phyloP scores from a whole-genome alignment of 2,329 filamentous ascomycete species.

The Alternaria infectoria region DNA sequence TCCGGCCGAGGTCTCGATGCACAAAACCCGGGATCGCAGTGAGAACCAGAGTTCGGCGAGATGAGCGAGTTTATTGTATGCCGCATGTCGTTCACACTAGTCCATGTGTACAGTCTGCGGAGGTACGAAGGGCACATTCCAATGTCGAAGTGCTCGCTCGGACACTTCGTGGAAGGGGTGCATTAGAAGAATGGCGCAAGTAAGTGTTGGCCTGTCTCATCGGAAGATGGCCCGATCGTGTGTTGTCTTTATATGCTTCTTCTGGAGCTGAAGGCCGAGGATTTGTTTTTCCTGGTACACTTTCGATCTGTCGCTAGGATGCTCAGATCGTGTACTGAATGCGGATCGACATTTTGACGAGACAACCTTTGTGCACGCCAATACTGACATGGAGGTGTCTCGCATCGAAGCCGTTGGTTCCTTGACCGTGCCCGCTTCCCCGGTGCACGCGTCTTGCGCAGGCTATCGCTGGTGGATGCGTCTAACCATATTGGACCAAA shows the following conservation, averaged over 20 bases:
- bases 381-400: neutral
- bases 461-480: conserved; percentile 18
- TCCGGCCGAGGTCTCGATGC: conserved; percentile 1
- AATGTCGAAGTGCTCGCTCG: neutral
- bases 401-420: conserved; percentile 11
- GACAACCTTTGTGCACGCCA: conserved; percentile 4
- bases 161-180: neutral
- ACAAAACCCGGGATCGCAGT: neutral
- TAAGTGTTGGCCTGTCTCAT: neutral
- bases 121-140: neutral
- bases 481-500: conserved; percentile 26
- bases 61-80: neutral
- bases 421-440: conserved; percentile 33
- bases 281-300: neutral
- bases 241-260: neutral
- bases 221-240: neutral
- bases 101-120: neutral
- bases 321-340: neutral
- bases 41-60: neutral
- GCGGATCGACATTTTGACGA: neutral
- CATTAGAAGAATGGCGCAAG: neutral
- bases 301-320: neutral
- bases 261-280: neutral
- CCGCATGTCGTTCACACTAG: neutral
- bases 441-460: conserved; percentile 28